Conservation (phyloP, 2,329 filamentous ascomycete genomes). For the Ophiocordyceps camponoti-floridani region DNA sequence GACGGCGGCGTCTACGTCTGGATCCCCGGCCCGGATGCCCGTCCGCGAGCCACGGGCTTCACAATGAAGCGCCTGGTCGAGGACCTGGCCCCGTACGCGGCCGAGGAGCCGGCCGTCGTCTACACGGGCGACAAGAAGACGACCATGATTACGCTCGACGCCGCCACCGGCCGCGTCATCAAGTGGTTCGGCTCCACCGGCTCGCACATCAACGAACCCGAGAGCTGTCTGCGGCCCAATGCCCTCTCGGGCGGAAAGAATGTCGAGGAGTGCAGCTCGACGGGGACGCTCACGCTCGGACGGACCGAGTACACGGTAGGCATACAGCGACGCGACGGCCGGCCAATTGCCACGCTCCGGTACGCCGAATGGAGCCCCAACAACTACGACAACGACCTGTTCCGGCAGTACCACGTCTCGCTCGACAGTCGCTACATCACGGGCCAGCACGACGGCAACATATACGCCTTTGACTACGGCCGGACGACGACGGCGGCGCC, state of each 20-base stretch:
- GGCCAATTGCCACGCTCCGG: constrained; percentile 70
- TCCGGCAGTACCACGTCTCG: constrained; percentile 61
- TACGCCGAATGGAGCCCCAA: constrained; percentile 95
- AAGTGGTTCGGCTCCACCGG: constrained; percentile 70
- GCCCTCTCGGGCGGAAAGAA: constrained; percentile 42
- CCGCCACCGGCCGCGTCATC: constrained; percentile 62
- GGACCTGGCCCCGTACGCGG: constrained; percentile 58
- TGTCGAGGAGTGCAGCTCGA: constrained; percentile 60
- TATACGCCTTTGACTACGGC: constrained; percentile 63
- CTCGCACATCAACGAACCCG: constrained; percentile 46
- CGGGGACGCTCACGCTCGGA: constrained; percentile 66
- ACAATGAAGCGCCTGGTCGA: constrained; percentile 83
- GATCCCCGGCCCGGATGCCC: constrained; percentile 41
- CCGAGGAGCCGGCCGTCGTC: constrained; percentile 58
- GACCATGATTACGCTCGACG: constrained; percentile 76
- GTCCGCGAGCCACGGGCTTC: constrained; percentile 47
- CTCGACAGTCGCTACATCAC: constrained; percentile 84
- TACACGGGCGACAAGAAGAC: constrained; percentile 89
- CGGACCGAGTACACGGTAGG: constrained; percentile 79
- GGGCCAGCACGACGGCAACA: constrained; percentile 65
- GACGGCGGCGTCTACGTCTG: constrained; percentile 81
- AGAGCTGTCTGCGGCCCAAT: constrained; percentile 57
- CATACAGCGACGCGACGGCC: constrained; percentile 59
- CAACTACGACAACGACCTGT: constrained; percentile 73
- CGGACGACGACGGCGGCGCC: constrained; percentile 29